Percentiles rank a stretch among this genome's conserved stretches.
Evolutionary conservation across 345 rosid species (phyloP).

Genomic region (Populus alba): DNA sequence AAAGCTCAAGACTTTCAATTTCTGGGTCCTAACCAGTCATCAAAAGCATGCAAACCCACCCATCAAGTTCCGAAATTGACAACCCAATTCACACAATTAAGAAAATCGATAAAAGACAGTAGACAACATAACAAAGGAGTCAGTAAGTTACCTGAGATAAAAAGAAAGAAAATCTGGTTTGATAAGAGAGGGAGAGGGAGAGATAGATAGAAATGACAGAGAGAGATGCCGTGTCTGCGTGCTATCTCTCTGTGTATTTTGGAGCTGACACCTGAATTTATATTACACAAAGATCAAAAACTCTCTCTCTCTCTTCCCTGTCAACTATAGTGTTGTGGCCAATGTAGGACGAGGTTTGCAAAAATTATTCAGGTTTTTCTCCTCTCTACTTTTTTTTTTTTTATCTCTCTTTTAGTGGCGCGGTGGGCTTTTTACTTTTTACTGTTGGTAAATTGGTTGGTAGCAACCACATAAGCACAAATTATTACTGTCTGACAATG

Average conservation of each 20-base stretch:
- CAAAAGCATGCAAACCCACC: background rate
- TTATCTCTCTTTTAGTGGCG: too few species aligned
- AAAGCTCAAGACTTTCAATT: background rate
- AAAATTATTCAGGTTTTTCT: background rate
- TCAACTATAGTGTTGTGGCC: background rate
- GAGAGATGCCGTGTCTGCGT: background rate
- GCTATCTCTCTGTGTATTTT: background rate
- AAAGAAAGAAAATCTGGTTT: background rate
- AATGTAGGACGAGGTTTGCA: background rate
- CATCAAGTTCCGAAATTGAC: background rate
- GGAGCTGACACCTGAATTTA: constrained; percentile 8
- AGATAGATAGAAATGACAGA: background rate
- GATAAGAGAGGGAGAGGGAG: background rate
- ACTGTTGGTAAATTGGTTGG: too few species aligned
- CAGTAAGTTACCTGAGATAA: background rate
- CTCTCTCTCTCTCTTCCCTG: background rate
- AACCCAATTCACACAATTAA: background rate
- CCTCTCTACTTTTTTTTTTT: too few species aligned
- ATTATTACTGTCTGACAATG: too few species aligned
- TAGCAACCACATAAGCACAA: too few species aligned
- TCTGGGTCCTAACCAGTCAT: background rate
- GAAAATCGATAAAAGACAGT: background rate
- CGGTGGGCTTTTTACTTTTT: too few species aligned
- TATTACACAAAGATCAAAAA: background rate
- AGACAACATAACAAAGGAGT: background rate